Conservation (phyloP, 2,329 filamentous ascomycete genomes). For the Fusarium multiceps region DNA sequence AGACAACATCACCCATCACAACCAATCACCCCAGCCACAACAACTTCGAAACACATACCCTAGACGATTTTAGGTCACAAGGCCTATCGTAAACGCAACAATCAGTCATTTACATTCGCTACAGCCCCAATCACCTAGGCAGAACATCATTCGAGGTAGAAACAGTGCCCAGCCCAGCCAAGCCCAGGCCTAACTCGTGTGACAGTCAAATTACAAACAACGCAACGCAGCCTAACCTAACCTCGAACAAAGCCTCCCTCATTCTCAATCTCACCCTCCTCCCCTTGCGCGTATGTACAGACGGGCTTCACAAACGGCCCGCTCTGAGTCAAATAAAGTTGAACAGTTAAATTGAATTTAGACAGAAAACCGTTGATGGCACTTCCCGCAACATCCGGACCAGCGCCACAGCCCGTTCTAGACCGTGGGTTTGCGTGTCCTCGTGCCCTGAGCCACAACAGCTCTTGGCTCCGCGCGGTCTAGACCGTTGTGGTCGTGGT, state of each 20-base stretch:
- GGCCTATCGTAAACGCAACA: constrained; percentile 1
- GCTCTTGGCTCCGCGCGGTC: neutral
- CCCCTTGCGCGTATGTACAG: neutral
- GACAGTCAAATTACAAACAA: constrained; percentile 19
- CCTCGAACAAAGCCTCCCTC: neutral
- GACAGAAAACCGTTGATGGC: constrained; percentile 20
- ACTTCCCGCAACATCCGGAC: constrained; percentile 25
- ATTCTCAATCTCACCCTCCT: neutral
- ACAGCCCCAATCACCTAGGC: neutral
- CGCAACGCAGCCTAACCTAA: neutral
- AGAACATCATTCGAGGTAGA: neutral
- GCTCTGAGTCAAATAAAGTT: neutral
- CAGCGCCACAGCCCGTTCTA: constrained; percentile 35
- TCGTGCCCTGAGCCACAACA: neutral
- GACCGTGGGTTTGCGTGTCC: constrained; percentile 10
- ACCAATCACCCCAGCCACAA: constrained; percentile 1
- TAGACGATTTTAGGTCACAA: constrained; percentile 17
- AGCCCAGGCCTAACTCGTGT: constrained; percentile 5
- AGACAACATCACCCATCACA: neutral
- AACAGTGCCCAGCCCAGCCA: neutral
- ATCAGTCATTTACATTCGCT: constrained; percentile 7
- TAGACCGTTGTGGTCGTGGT: constrained; percentile 12
- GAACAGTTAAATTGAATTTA: neutral
- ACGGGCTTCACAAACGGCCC: constrained; percentile 5
- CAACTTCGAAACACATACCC: constrained; percentile 12